phyloP scores from a whole-genome alignment of 2,329 filamentous ascomycete species.

The Xylogone sp. region DNA sequence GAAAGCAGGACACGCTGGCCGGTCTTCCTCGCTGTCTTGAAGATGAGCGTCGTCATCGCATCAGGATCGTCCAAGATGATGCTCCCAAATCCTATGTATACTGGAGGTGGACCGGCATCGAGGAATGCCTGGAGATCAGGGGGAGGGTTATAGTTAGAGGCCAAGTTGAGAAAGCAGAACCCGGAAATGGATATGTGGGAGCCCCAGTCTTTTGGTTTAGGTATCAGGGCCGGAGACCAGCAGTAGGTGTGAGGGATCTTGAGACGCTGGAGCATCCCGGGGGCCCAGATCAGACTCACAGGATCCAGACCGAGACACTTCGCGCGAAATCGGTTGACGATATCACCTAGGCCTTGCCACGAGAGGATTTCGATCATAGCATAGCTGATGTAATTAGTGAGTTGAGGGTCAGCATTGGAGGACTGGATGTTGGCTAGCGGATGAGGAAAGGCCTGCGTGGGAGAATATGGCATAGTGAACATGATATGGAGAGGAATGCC shows the following conservation, averaged over 20 bases:
- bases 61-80: slow-evolving; percentile 70
- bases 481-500: slow-evolving; percentile 74
- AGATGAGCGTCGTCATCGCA: slow-evolving; percentile 63
- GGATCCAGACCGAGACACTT: slow-evolving; percentile 69
- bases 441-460: slow-evolving; percentile 64
- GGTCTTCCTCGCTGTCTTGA: slow-evolving; percentile 57
- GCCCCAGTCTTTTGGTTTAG: neutral
- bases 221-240: slow-evolving; percentile 34
- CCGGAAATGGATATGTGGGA: slow-evolving; percentile 39
- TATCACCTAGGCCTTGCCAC: slow-evolving; percentile 74
- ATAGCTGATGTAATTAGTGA: slow-evolving; percentile 64
- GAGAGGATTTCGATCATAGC: slow-evolving; percentile 64
- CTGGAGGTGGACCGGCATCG: slow-evolving; percentile 32
- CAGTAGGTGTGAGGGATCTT: slow-evolving; percentile 46
- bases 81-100: slow-evolving; percentile 62
- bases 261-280: slow-evolving; percentile 69
- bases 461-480: slow-evolving; percentile 67
- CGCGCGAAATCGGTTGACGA: slow-evolving; percentile 81
- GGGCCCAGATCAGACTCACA: slow-evolving; percentile 74
- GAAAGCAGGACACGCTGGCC: slow-evolving; percentile 67
- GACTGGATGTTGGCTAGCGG: slow-evolving; percentile 62
- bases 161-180: slow-evolving; percentile 70
- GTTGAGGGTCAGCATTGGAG: slow-evolving; percentile 53
- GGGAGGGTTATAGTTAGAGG: slow-evolving; percentile 55
- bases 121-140: slow-evolving; percentile 50